phyloP scores from a whole-genome alignment of 2,329 filamentous ascomycete genomes.

The Colletotrichum brevisporum region DNA sequence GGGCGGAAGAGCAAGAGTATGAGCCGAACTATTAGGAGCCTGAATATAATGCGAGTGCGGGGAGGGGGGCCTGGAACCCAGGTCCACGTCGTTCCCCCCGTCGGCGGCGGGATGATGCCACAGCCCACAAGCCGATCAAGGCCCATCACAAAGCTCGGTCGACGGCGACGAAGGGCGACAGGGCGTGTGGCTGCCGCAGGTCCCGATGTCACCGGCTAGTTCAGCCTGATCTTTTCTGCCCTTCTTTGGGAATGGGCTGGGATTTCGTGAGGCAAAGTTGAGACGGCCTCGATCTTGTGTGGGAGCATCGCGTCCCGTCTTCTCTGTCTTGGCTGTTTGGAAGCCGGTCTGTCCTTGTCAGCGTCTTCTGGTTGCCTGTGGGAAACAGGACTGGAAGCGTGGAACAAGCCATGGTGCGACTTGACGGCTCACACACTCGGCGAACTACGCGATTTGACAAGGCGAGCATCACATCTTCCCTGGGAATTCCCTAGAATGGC shows the following conservation, averaged over 20 bases:
- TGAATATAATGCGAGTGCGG: conserved; percentile 12
- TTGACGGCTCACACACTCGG: neutral
- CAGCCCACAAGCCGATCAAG: neutral
- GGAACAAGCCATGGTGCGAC: conserved; percentile 14
- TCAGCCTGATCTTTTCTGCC: conserved; percentile 5
- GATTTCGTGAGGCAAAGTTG: conserved; percentile 36
- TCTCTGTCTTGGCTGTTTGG: neutral
- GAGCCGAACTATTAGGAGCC: neutral
- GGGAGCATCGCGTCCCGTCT: conserved; percentile 1
- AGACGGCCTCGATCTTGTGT: conserved; percentile 27
- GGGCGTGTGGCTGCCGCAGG: conserved; percentile 20
- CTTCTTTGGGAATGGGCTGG: conserved; percentile 3
- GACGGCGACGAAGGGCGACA: neutral
- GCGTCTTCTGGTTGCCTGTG: neutral
- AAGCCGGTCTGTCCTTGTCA: neutral
- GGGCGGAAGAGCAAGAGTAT: neutral
- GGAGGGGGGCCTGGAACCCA: neutral
- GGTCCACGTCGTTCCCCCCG: neutral
- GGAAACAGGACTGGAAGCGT: neutral
- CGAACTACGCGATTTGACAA: conserved; percentile 6
- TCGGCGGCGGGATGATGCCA: neutral
- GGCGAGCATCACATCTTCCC: conserved; percentile 3
- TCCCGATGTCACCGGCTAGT: conserved; percentile 11
- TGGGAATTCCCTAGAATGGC: conserved; percentile 7
- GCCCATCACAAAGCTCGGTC: neutral